Evolutionary conservation across 164 flowering plant genomes (phyloP), one percentile per base, ranked within the genome.

Genomic region (Piper longum): DNA sequence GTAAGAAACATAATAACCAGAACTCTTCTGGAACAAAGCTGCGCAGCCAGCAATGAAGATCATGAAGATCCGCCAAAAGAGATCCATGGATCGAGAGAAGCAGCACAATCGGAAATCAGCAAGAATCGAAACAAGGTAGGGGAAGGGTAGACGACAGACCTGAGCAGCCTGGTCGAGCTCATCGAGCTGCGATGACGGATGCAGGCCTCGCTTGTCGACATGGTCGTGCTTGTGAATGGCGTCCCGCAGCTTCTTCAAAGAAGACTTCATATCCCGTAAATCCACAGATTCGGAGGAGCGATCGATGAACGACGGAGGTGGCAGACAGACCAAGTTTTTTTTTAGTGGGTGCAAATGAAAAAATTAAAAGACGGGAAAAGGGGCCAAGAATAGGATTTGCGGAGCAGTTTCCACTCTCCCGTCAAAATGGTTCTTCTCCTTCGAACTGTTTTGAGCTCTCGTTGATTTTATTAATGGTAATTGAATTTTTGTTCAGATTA

Each of bases 131-230:
- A 17, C 16, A 16, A 52, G 9, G 42, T 4, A 2, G 17, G 44
- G 19, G 19, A 11, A 18, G 43, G 63, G 58, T 72, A 14, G 52
- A 14, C 2, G 52, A 48, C 14, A 48, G 52, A 89, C 98, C 96
- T 83, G 69, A n/a, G 89, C 69, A 16, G 96, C 98, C 66, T 77
- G 88, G 63, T 85, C 82, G 19, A 92, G 85, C 60, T 83, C 93
- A 72, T 92, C 93, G n/a, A 79, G 65, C 70, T 79, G 85, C 18
- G 80, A 73, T 54, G 82, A 52, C 54, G 72, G 72, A 1, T 66
- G 77, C 54, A 64, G 67, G 62, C 82, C 83, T 61, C 70, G 73
- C 56, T 81, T 85, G 57, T 83, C 87, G 68, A 75, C 84, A 14
- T 62, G 70, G 56, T 83, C 91, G 71, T 69, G 67, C 78, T 75